Evolutionary conservation across 352 stramenopile genomes (phyloP).

Genomic region (Phytophthora idaei): DNA sequence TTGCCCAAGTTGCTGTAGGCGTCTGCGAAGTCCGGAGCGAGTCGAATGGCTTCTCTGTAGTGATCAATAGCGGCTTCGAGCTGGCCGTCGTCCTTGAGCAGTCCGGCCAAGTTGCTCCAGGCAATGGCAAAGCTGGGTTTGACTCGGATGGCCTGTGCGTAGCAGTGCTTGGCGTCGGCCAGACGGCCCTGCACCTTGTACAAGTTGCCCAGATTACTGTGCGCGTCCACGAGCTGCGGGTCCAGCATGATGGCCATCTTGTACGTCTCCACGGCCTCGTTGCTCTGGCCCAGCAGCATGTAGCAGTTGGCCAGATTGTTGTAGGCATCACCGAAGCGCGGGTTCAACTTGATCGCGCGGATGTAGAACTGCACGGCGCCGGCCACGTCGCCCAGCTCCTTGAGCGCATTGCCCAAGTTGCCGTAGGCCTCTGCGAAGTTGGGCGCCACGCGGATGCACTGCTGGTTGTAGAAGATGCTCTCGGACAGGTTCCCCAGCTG

Average conservation of each 20-base stretch:
- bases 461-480: conserved; percentile 96
- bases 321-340: conserved; percentile 91
- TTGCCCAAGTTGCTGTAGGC: conserved; percentile 89
- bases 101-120: conserved; percentile 91
- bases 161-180: conserved; percentile 91
- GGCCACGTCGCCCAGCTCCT: conserved; percentile 91
- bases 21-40: conserved; percentile 87
- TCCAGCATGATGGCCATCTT: conserved; percentile 92
- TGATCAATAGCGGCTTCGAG: conserved; percentile 82
- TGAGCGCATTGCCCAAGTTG: conserved; percentile 95
- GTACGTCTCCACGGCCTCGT: conserved; percentile 94
- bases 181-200: conserved; percentile 89
- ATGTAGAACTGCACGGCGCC: conserved; percentile 94
- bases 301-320: conserved; percentile 93
- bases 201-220: conserved; percentile 94
- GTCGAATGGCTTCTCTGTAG: conserved; percentile 82
- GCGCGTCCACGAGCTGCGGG: conserved; percentile 91
- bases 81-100: conserved; percentile 92
- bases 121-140: conserved; percentile 92
- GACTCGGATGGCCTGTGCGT: conserved; percentile 90
- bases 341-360: conserved; percentile 93
- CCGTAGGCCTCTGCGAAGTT: conserved; percentile 93
- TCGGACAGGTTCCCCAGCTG: conserved; percentile 93
- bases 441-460: conserved; percentile 92
- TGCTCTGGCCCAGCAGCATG: conserved; percentile 90